These are phyloP conservation scores for Cercospora brassicicola DNA, from an alignment of 2,329 filamentous ascomycete species.

Conservation along the genomic window DNA sequence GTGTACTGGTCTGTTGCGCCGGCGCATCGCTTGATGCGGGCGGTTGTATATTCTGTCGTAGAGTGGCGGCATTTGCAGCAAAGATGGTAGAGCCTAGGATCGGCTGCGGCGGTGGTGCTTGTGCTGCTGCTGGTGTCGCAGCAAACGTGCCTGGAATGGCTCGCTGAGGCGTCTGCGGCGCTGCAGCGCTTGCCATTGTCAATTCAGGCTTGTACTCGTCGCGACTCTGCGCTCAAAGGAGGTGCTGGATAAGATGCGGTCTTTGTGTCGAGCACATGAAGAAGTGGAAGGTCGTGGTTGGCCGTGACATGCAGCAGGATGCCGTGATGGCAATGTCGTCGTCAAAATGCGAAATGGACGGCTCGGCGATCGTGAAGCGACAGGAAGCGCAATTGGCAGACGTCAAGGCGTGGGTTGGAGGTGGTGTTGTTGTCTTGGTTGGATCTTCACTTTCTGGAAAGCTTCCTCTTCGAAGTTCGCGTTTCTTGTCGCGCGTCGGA, in stretches of 20 bases:
- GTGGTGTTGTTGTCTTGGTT: neutral
- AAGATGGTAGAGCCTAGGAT: slow-evolving; percentile 34
- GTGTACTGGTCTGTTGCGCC: slow-evolving; percentile 14
- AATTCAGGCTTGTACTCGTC: neutral
- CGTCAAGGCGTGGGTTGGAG: neutral
- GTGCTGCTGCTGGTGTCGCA: slow-evolving; percentile 64
- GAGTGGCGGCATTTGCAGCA: slow-evolving; percentile 34
- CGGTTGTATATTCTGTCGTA: slow-evolving; percentile 32
- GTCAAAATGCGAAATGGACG: neutral
- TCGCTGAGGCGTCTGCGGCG: slow-evolving; percentile 62
- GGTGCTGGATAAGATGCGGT: neutral
- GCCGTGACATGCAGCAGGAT: slow-evolving; percentile 17
- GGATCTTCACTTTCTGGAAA: neutral
- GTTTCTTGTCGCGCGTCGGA: neutral
- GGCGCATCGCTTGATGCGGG: slow-evolving; percentile 20
- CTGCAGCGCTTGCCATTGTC: slow-evolving; percentile 34
- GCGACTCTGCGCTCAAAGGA: neutral
- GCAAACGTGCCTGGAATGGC: slow-evolving; percentile 74
- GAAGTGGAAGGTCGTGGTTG: neutral
- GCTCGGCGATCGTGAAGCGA: neutral
- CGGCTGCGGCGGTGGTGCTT: slow-evolving; percentile 14
- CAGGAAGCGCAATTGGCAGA: neutral
- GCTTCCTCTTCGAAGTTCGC: neutral
- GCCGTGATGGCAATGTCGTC: neutral
- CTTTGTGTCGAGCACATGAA: slow-evolving; percentile 4